These are phyloP conservation scores for Aspergillus panamensis DNA, from an alignment of 495 filamentous ascomycete genomes.

Conservation along the genomic window DNA sequence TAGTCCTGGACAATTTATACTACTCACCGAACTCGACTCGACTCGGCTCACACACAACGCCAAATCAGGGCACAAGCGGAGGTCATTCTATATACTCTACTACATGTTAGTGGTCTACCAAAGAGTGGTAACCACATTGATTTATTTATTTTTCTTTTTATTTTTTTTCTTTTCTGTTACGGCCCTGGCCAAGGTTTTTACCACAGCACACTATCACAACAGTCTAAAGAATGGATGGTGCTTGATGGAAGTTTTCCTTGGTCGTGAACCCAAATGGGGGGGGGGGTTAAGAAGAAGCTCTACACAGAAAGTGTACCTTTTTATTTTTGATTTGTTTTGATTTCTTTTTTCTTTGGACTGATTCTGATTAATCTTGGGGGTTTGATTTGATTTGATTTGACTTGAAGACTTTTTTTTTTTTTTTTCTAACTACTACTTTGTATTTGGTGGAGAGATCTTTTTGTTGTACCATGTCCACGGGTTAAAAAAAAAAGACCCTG, in stretches of 20 bases:
- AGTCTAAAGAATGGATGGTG: neutral
- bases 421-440: too few relatives aligned
- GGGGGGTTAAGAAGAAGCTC: neutral
- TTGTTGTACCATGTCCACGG: too few relatives aligned
- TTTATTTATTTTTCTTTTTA: too few relatives aligned
- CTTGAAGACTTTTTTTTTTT: too few relatives aligned
- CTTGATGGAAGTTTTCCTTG: neutral
- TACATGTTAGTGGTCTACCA: neutral
- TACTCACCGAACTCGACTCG: too few relatives aligned
- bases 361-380: neutral
- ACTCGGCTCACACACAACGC: neutral
- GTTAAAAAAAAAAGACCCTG: too few relatives aligned
- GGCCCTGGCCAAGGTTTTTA: constrained; percentile 4
- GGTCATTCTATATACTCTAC: neutral
- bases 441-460: too few relatives aligned
- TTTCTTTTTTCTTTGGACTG: neutral
- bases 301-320: neutral
- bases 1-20: too few relatives aligned
- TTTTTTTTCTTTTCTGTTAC: neutral
- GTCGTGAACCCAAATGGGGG: constrained; percentile 6
- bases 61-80: neutral
- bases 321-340: neutral
- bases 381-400: too few relatives aligned
- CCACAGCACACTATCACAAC: neutral
- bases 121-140: neutral